A percentile compares a stretch with the other conserved stretches of the same genome.
Conservation (phyloP, 331 rosid genomes). For the Acacia concinna region DNA sequence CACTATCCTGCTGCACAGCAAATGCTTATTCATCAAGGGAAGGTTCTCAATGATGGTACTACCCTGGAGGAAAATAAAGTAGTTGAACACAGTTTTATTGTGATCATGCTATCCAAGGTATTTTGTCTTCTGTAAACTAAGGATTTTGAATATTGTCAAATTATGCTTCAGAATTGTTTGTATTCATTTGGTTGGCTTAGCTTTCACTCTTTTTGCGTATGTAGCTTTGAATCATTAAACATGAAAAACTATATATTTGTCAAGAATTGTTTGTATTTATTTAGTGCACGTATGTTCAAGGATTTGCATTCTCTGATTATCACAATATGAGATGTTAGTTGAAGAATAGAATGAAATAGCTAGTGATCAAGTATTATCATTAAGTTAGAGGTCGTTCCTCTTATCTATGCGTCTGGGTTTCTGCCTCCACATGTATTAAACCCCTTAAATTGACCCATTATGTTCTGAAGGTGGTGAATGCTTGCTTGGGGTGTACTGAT, state of each 20-base stretch:
- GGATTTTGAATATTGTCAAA: not conserved
- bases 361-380: not conserved
- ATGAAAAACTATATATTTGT: not conserved
- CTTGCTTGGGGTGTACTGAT: not conserved
- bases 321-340: not conserved
- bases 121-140: not conserved
- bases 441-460: no score
- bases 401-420: not conserved
- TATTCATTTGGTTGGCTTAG: not conserved
- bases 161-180: not conserved
- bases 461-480: not conserved
- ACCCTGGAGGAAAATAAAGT: slow-evolving; percentile 85
- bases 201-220: not conserved
- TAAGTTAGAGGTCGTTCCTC: not conserved
- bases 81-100: slow-evolving; percentile 82
- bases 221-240: not conserved
- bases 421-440: not conserved
- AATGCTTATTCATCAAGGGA: slow-evolving; percentile 95
- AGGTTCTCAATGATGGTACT: slow-evolving; percentile 79
- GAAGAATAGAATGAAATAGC: not conserved
- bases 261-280: not conserved
- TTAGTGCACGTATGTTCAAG: not conserved
- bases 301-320: not conserved
- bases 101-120: slow-evolving; percentile 93
- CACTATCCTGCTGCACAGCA: slow-evolving; percentile 87